Base-by-base conservation (phyloP, 1,284 basidiomycete genomes). In the Ceratobasidium theobromae region DNA sequence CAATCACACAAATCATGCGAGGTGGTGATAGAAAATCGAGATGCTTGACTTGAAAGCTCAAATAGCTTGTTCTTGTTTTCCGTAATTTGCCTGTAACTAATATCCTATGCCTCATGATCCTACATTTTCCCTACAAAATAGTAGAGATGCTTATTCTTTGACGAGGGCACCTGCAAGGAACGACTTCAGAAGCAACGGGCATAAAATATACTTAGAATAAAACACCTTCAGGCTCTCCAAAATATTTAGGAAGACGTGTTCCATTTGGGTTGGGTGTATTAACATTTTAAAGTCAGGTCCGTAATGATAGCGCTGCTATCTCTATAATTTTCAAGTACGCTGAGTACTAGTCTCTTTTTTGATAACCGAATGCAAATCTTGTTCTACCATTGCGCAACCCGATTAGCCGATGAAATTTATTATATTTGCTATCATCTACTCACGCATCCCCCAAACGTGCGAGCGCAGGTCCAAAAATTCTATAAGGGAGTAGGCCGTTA, bases 381-480 rank as follows among this genome's bases (percentile, higher is more conserved):
- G 86, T 76, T 92, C 89, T 91, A 71, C 18, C 48, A 27, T 41
- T 30, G 3, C 16, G 40, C 45, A 40, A n/a, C n/a, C n/a, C n/a
- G n/a, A n/a, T n/a, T n/a, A n/a, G n/a, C n/a, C n/a, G n/a, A n/a
- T n/a, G n/a, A n/a, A n/a, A n/a, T 38, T 38, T 38, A 16, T 38
- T 38, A 38, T 38, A 16, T 38, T 16, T 38, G 16, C 16, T 8
- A 4, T n/a, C 12, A 27, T 45, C 11, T 12, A 86, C 89, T 80
- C 74, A 91, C 89, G 88, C 71, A 92, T 87, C 25, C 89, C 89
- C 89, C 88, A 91, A 14, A 91, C 87, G 73, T 90, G 86, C 53
- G 87, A 81, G 67, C 87, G 82, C 65, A 92, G 74, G 72, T 91
- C 89, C 68, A 91, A 80, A 74, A 89, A 87, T 78, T 91, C 89